Evolutionary conservation across 2,329 filamentous ascomycete genomes (phyloP), one percentile per base, ranked within the genome.

Genomic region (Fusarium pilosicola): DNA sequence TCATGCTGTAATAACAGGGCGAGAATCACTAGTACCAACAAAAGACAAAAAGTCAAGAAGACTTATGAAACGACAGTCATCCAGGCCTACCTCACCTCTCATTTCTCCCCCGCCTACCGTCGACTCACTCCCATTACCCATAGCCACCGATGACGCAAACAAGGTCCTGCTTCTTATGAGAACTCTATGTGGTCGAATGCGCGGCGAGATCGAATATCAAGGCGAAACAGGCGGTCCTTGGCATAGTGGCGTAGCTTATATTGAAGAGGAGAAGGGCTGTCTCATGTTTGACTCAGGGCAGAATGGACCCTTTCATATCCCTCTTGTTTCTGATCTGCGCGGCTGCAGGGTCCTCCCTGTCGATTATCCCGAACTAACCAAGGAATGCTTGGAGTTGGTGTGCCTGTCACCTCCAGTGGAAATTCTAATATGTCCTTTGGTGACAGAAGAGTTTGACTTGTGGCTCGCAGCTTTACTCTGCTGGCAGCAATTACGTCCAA

Each of bases 391-490:
- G 8, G 88, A 91, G 75, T 79, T 92, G 17, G 81, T 85, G 49
- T 87, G 85, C 55, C 68, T 87, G 60, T 86, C 88, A 49, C 86
- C 86, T 32, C 87, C 87, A 13, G 81, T 90, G 30, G 88, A 93
- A 72, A 84, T 94, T 48, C 84, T 92, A 61, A 83, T 96, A 65
- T 88, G 91, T 41, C 92, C 94, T 20, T 81, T 89, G 14, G 86
- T 87, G 6, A 82, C 88, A 38, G 88, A 91, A 26, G 93, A 96
- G 77, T 89, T 92, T 73, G 93, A 96, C 75, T 86, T 92, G 28
- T 96, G 94, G 94, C 89, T 95, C 64, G 94, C 94, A 20, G 93
- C 93, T 13, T 82, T 96, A 49, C 85, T 96, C 38, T 94, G 92
- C 79, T 96, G 94, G 94, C 92, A 95, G 80, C 93, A 94, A 72